phyloP scores from a whole-genome alignment of 2,329 filamentous ascomycete species.

The Fusarium goolgardi region DNA sequence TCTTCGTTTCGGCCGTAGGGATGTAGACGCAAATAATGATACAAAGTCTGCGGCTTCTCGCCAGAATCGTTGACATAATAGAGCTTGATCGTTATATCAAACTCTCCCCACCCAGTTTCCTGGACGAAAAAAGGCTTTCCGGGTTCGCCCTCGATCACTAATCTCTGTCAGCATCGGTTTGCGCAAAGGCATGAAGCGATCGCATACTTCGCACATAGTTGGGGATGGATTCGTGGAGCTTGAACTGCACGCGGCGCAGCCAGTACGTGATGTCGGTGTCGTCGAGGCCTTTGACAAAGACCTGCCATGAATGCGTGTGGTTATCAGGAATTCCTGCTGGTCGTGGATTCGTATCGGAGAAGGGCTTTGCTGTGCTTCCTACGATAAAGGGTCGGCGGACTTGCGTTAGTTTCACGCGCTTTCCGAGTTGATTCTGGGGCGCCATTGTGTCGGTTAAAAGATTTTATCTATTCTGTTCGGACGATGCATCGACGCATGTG shows the following conservation, averaged over 20 bases:
- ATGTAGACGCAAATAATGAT: constrained; percentile 91
- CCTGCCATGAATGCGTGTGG: constrained; percentile 96
- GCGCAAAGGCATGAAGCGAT: neutral
- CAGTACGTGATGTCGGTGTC: constrained; percentile 94
- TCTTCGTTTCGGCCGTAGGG: constrained; percentile 87
- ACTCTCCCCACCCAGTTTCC: constrained; percentile 98
- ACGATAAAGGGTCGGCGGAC: constrained; percentile 75
- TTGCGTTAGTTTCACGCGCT: constrained; percentile 74
- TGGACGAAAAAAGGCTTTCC: constrained; percentile 81
- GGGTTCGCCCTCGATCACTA: constrained; percentile 76
- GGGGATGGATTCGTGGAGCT: constrained; percentile 95
- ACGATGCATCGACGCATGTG: neutral
- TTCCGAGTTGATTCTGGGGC: constrained; percentile 67
- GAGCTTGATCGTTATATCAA: constrained; percentile 94
- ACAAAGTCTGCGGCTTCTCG: constrained; percentile 96
- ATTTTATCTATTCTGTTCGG: neutral
- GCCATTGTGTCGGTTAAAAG: constrained; percentile 59
- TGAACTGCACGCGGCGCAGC: constrained; percentile 97
- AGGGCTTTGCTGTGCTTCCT: constrained; percentile 82
- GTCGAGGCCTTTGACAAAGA: constrained; percentile 91
- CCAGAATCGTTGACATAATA: constrained; percentile 89
- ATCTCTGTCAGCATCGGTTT: constrained; percentile 32
- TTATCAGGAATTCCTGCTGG: constrained; percentile 82
- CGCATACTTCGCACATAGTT: constrained; percentile 82
- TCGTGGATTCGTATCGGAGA: constrained; percentile 83